Percentiles rank a stretch among this genome's conserved stretches.
phyloP scores from a whole-genome alignment of 768 basidiomycete genomes.

The Erythrobasidium yunnanense region DNA sequence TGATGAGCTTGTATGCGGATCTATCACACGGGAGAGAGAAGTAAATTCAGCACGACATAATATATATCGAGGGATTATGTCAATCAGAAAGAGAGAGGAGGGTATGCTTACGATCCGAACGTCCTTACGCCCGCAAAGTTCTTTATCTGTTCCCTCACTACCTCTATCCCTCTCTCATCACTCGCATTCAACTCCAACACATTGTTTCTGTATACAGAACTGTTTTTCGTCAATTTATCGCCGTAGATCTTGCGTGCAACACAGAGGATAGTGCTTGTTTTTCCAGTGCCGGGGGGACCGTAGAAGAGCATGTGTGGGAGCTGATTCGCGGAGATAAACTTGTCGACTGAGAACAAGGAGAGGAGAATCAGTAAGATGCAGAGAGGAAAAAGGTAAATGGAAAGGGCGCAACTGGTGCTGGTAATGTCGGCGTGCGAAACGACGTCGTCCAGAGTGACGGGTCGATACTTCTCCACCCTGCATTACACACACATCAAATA shows the following conservation, averaged over 20 bases:
- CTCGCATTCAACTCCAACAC: slow-evolving; percentile 97
- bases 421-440: slow-evolving; percentile 96
- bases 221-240: slow-evolving; percentile 38
- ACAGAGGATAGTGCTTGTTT: slow-evolving; percentile 92
- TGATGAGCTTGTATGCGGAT: slow-evolving; percentile 71
- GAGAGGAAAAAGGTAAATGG: slow-evolving; percentile 10
- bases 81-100: background rate
- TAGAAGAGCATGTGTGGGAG: slow-evolving; percentile 93
- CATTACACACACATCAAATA: too few species aligned
- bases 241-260: slow-evolving; percentile 93
- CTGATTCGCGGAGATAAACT: slow-evolving; percentile 88
- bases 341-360: slow-evolving; percentile 57
- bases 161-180: slow-evolving; percentile 96
- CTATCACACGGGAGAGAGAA: background rate
- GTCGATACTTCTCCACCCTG: slow-evolving; percentile 98
- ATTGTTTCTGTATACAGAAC: slow-evolving; percentile 61
- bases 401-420: slow-evolving; percentile 64
- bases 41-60: slow-evolving; percentile 11
- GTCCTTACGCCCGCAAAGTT: slow-evolving; percentile 94
- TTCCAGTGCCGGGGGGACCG: slow-evolving; percentile 95
- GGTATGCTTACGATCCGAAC: slow-evolving; percentile 46
- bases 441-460: slow-evolving; percentile 79
- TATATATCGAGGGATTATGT: background rate
- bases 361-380: background rate
- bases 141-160: slow-evolving; percentile 97